phyloP scores from a whole-genome alignment of 805 yeast genomes.

The Maudiozyma bulderi region DNA sequence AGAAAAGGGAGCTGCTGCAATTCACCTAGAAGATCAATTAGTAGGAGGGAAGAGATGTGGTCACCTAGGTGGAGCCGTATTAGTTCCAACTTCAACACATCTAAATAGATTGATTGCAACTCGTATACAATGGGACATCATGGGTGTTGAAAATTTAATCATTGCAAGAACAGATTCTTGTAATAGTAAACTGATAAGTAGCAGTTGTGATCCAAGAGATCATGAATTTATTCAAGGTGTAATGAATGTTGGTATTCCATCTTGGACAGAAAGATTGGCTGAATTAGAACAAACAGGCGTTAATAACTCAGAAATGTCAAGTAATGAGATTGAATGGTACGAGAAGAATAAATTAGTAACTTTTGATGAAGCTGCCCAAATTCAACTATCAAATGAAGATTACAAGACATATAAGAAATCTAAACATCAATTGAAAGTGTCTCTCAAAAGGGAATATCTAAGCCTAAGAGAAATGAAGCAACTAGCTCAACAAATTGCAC shows the following conservation, averaged over 20 bases:
- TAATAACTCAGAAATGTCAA: constrained; percentile 28
- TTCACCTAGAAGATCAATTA: constrained; percentile 54
- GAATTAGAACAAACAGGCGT: constrained; percentile 36
- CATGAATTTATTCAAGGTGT: constrained; percentile 48
- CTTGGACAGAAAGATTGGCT: constrained; percentile 37
- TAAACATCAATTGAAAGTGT: constrained; percentile 8
- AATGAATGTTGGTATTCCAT: constrained; percentile 17
- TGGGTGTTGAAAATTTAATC: constrained; percentile 48
- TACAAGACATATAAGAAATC: constrained; percentile 22
- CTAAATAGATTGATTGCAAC: constrained; percentile 46
- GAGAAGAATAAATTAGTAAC: constrained; percentile 34
- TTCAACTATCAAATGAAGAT: constrained; percentile 10
- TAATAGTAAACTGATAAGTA: constrained; percentile 41
- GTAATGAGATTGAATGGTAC: constrained; percentile 41
- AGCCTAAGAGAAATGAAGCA: constrained; percentile 16
- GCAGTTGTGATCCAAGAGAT: constrained; percentile 46
- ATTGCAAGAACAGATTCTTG: constrained; percentile 57
- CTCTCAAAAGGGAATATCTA: constrained; percentile 20
- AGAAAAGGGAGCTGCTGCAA: constrained; percentile 60
- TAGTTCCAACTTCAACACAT: constrained; percentile 52
- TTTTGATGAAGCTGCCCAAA: constrained; percentile 41
- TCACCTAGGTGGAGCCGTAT: constrained; percentile 50
- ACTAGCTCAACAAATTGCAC: constrained; percentile 21
- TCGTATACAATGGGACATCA: constrained; percentile 54
- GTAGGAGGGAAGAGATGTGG: constrained; percentile 63